Base-by-base conservation (phyloP, 495 filamentous ascomycete genomes). In the Penicillium manginii region DNA sequence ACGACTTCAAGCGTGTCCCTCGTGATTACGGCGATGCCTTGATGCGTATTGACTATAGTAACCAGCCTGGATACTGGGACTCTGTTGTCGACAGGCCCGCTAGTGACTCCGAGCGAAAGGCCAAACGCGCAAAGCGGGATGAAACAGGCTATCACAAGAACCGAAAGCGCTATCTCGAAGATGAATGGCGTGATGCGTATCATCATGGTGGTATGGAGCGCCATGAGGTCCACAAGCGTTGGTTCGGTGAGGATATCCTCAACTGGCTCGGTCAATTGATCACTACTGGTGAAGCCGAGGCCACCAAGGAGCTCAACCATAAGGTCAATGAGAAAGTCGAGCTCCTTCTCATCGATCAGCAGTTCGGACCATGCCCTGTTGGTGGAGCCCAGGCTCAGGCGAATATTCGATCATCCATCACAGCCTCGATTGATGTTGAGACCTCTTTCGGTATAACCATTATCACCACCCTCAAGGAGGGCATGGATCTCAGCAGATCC, bases 11-110 rank as follows among this genome's bases (percentile, higher is more conserved):
- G 2, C 62, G 64, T 2, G 70, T 72, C 6, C 71, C 66, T 7
- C 63, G 73, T 10, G 68, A 69, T 48, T 40, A 64, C 3, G 69
- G 73, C 6, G 58, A 76, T 19, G 61, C 65, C 7, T 59, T 68
- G 54, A 52, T 78, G 55, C 64, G 72, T 0, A 58, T 79, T 26
- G 73, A 78, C 56, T 76, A 56, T 49, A 72, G 69, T 32, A 75
- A 78, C 54, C 31, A 73, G 39, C 53, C 50, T 0, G 64, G 50
- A 9, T 76, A 79, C 59, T 79, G 73, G 73, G 62, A 74, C 39
- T 26, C 40, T 4, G 56, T 78, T 14, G 69, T 75, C 6, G 58
- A 65, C 33, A 35, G 37, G 22, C 48, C 66, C 12, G 65, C 14
- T 37, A 26, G 50, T 51, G 5, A 39, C 4, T 10, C 17, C 40